Evolutionary conservation across 352 stramenopile species (phyloP).

Genomic region (Phytopythium vexans): DNA sequence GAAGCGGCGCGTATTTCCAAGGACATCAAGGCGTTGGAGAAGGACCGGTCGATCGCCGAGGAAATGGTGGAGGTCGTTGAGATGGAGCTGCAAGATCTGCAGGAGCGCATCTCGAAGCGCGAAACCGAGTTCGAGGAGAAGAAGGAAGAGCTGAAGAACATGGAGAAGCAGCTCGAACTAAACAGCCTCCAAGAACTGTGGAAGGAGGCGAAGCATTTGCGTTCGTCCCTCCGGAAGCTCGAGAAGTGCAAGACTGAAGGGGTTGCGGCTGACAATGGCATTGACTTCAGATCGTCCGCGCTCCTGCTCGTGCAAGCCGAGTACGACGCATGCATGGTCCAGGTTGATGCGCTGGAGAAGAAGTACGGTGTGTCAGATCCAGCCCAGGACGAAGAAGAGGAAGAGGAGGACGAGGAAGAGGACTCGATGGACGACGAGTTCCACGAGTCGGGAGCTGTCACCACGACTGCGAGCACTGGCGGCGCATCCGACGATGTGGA

Average conservation of each 20-base stretch:
- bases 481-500: conserved; percentile 12
- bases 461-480: conserved; percentile 5
- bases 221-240: conserved; percentile 57
- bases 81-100: conserved; percentile 80
- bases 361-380: conserved; percentile 71
- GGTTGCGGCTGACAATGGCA: conserved; percentile 41
- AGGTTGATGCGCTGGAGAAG: conserved; percentile 60
- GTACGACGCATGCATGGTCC: conserved; percentile 61
- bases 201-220: conserved; percentile 68
- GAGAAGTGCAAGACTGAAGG: conserved; percentile 68
- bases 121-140: conserved; percentile 70
- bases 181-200: conserved; percentile 67
- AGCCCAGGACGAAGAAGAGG: conserved; percentile 46
- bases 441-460: conserved; percentile 6
- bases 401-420: conserved; percentile 44
- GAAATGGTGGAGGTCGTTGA: conserved; percentile 82
- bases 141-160: conserved; percentile 67
- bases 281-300: conserved; percentile 67
- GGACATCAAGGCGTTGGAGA: conserved; percentile 85
- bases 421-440: conserved; percentile 46
- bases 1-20: conserved; percentile 82
- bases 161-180: conserved; percentile 76
- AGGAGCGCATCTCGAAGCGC: conserved; percentile 69
- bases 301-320: conserved; percentile 74
- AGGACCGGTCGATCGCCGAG: conserved; percentile 73